These are phyloP conservation scores for Trichoderma pleuroti DNA, from an alignment of 2,329 filamentous ascomycete species.

Conservation along the genomic window DNA sequence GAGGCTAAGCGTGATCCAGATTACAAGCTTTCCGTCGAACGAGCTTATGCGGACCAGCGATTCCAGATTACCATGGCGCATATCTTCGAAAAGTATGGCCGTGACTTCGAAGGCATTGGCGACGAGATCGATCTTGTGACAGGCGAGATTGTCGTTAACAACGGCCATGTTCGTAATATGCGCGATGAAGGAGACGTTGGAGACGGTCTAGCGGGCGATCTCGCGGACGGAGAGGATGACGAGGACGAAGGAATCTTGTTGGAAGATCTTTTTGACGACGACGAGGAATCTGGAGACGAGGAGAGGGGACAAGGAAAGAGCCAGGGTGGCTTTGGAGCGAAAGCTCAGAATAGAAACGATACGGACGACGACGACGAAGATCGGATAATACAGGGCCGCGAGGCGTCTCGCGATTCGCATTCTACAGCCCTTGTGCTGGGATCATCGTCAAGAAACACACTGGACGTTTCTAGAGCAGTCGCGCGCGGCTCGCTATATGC, in stretches of 20 bases:
- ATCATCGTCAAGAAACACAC: not conserved
- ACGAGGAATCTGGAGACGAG: constrained; percentile 20
- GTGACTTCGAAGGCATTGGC: constrained; percentile 75
- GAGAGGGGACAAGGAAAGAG: not conserved
- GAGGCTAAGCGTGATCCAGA: constrained; percentile 49
- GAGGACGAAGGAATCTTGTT: constrained; percentile 36
- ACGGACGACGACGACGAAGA: constrained; percentile 20
- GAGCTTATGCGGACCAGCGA: constrained; percentile 63
- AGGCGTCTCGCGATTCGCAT: not conserved
- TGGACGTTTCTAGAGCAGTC: not conserved
- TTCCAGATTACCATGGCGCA: constrained; percentile 81
- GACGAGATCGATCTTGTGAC: constrained; percentile 87
- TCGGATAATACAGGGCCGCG: constrained; percentile 19
- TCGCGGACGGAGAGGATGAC: constrained; percentile 37
- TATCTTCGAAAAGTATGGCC: constrained; percentile 85
- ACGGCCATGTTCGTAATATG: constrained; percentile 71
- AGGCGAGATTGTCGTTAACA: constrained; percentile 80
- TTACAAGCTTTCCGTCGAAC: constrained; percentile 57
- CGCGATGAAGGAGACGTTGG: constrained; percentile 54
- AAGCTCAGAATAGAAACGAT: not conserved
- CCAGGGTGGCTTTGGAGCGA: not conserved
- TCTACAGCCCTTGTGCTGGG: constrained; percentile 17
- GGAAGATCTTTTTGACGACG: constrained; percentile 31
- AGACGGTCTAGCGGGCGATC: constrained; percentile 25
- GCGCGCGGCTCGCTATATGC: constrained; percentile 14